Base-by-base conservation (phyloP, 2,329 filamentous ascomycete species). In the Cytospora piceae region DNA sequence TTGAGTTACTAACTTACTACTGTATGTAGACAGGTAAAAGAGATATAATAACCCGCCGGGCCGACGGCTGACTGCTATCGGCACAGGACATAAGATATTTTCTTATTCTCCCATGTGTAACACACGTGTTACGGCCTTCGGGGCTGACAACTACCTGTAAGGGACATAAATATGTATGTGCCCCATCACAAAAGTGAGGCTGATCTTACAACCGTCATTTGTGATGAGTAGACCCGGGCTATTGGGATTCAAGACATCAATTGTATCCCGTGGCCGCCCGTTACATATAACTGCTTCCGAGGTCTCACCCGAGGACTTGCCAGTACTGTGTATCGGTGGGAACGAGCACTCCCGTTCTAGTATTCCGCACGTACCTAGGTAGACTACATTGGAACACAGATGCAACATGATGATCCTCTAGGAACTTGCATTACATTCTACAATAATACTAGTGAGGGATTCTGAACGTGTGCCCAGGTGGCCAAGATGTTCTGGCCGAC, bases 131-230 rank as follows among this genome's bases (percentile, higher is more conserved):
- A 42, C 17, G 15, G 39, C 20, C 6, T 42, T n/a, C 17, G 39
- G 39, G 39, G 39, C 39, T 42, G 39, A 42, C 39, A 42, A 42
- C 39, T 42, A 42, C 20, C 39, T 42, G 39, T n/a, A 42, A 42
- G 17, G 20, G 20, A n/a, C 39, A 42, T 42, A 37, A 2, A 15
- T 2, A 42, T 15, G 20, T 42, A 7, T 42, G 9, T 39, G 24
- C 15, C 60, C 60, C 46, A 29, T 62, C 52, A 62, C 52, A 34
- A 27, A 39, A 12, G 27, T 39, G 29, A 62, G 60, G 42, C 17
- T 51, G 52, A 34, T 3, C 22, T 42, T 42, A 9, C 39, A 42
- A 15, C 15, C n/a, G 60, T 29, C 29, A 42, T 56, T 56, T 37
- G 27, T 55, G 60, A 37, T 37, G 24, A 32, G 37, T 14, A 32